These are phyloP conservation scores for Trichosporon sp. DNA, from an alignment of 1,284 basidiomycete genomes.

Conservation along the genomic window DNA sequence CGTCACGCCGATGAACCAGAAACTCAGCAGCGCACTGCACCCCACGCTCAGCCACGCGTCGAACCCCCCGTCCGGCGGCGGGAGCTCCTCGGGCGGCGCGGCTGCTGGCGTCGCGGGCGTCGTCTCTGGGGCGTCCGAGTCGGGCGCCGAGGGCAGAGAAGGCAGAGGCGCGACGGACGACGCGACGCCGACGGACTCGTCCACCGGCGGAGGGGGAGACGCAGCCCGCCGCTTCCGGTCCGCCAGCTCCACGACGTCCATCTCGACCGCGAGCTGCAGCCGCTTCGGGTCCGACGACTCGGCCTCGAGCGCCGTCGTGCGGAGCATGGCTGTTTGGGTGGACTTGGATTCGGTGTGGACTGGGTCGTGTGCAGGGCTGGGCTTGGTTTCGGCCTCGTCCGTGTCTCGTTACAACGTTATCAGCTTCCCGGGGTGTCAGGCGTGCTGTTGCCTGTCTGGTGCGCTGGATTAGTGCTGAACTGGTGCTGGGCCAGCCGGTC, in stretches of 20 bases:
- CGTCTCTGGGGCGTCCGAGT: background rate
- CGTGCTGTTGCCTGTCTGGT: too few relatives aligned
- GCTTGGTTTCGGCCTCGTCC: background rate
- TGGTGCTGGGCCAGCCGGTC: too few relatives aligned
- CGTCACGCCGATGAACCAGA: constrained; percentile 32
- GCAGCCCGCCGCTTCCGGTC: background rate
- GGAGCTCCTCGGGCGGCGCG: constrained; percentile 7
- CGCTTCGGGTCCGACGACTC: background rate
- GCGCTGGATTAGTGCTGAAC: too few relatives aligned
- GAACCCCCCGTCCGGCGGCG: constrained; percentile 13
- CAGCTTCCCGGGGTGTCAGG: too few relatives aligned
- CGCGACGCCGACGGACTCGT: background rate
- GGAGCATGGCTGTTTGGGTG: background rate
- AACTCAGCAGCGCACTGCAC: constrained; percentile 4
- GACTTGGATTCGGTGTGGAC: too few relatives aligned
- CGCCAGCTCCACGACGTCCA: background rate
- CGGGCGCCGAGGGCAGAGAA: background rate
- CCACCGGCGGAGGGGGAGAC: background rate
- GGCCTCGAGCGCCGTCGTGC: background rate
- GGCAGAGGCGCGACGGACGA: background rate
- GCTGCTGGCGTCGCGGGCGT: background rate
- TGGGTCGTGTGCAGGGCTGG: too few relatives aligned
- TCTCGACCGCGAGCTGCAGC: background rate
- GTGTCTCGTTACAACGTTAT: too few relatives aligned
- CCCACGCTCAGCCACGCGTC: constrained; percentile 9